Percentiles rank a stretch among this genome's conserved stretches.
Evolutionary conservation across 208 protist species (phyloP).

Genomic region (Crithidia acanthocephali): DNA sequence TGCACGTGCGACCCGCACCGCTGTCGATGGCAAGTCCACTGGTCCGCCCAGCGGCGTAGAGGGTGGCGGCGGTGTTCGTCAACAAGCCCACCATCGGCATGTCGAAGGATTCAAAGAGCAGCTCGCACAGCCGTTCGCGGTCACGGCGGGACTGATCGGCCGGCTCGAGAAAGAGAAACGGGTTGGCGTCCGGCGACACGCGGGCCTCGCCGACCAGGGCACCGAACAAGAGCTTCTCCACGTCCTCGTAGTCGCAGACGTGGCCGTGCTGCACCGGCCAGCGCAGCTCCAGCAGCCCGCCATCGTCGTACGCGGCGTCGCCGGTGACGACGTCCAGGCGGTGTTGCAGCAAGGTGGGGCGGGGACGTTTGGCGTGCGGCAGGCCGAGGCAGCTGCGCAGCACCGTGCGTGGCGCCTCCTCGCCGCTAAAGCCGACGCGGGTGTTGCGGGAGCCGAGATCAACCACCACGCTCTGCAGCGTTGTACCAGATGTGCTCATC

Average conservation of each 20-base stretch:
- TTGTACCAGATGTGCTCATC: conserved; percentile 8
- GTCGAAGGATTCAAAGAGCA: conserved; percentile 98
- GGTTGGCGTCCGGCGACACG: conserved; percentile 56
- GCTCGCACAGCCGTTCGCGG: conserved; percentile 93
- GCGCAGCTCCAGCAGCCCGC: conserved; percentile 55
- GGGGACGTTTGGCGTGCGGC: conserved; percentile 64
- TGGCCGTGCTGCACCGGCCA: conserved; percentile 69
- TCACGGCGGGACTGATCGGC: conserved; percentile 94
- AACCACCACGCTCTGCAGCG: conserved; percentile 83
- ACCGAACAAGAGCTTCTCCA: conserved; percentile 90
- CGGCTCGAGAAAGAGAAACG: conserved; percentile 97
- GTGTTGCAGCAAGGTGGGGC: conserved; percentile 67
- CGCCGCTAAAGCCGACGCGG: conserved; percentile 95
- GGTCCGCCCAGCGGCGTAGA: conserved; percentile 97
- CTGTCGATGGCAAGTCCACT: conserved; percentile 99
- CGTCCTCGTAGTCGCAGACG: conserved; percentile 71
- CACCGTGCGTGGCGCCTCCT: conserved; percentile 94
- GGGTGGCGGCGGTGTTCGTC: conserved; percentile 93
- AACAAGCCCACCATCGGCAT: conserved; percentile 94
- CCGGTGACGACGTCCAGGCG: conserved; percentile 66
- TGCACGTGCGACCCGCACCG: conserved; percentile 98
- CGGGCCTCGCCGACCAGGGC: conserved; percentile 67
- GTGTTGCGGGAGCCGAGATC: conserved; percentile 96
- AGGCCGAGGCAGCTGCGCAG: conserved; percentile 85
- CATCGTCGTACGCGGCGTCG: conserved; percentile 63